A percentile compares a stretch with the other conserved stretches of the same genome.
phyloP scores from a whole-genome alignment of 164 flowering plant species.

The Chimonanthus praecox region DNA sequence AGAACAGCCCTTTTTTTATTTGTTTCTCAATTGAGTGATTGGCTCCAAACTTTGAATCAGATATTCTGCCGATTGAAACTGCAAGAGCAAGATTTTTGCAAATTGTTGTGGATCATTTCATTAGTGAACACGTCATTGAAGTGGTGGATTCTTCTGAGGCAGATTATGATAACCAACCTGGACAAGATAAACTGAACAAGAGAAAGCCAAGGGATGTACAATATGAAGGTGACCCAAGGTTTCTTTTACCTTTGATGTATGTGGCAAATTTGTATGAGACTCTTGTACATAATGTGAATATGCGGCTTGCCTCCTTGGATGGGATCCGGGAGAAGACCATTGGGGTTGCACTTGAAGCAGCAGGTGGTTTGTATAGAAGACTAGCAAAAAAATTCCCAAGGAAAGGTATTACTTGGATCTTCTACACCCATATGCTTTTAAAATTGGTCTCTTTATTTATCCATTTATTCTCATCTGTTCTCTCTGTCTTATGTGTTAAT shows the following conservation, averaged over 20 bases:
- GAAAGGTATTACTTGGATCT: slow-evolving; percentile 45
- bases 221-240: slow-evolving; percentile 91
- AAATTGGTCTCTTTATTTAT: not conserved
- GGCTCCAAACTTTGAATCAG: slow-evolving; percentile 25
- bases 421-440: not conserved
- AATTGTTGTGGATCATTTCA: slow-evolving; percentile 77
- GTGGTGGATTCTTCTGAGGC: slow-evolving; percentile 43
- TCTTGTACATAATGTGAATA: slow-evolving; percentile 68
- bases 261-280: slow-evolving; percentile 93
- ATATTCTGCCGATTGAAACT: slow-evolving; percentile 87
- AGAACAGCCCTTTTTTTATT: not conserved
- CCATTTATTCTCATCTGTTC: not conserved
- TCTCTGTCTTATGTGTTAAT: slow-evolving; percentile 3
- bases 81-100: slow-evolving; percentile 87
- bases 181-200: slow-evolving; percentile 64
- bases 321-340: slow-evolving; percentile 90
- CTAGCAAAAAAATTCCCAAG: slow-evolving; percentile 88
- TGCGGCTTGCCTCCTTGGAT: slow-evolving; percentile 66
- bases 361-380: slow-evolving; percentile 94
- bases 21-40: slow-evolving; percentile 3
- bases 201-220: slow-evolving; percentile 63
- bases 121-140: slow-evolving; percentile 60
- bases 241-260: slow-evolving; percentile 93
- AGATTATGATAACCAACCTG: slow-evolving; percentile 43
- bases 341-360: slow-evolving; percentile 97